Evolutionary conservation across 192 early-diverging fungal species (phyloP).

Genomic region (Backusella westeae): DNA sequence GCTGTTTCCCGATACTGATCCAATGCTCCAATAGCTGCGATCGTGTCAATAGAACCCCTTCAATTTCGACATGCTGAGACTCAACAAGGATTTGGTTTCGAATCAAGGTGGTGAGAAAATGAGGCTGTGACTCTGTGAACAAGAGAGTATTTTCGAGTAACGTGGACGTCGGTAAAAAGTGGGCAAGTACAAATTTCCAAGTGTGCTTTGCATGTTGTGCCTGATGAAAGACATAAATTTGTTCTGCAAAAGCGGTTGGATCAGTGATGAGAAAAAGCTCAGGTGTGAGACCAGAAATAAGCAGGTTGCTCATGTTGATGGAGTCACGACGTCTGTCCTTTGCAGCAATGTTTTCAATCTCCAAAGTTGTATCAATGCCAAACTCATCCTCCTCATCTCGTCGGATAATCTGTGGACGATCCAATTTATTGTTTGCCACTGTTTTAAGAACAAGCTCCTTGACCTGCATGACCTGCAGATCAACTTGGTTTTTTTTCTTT

Average conservation of each 20-base stretch:
- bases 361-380: background rate
- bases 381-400: background rate
- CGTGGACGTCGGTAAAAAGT: conserved; percentile 17
- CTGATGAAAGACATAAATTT: conserved; percentile 67
- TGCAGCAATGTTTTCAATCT: conserved; percentile 31
- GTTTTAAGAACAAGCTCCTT: conserved; percentile 9
- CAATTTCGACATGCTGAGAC: conserved; percentile 29
- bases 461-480: background rate
- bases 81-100: conserved; percentile 63
- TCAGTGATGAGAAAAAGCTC: conserved; percentile 59
- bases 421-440: conserved; percentile 4
- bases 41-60: conserved; percentile 24
- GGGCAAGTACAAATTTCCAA: background rate
- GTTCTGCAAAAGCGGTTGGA: conserved; percentile 61
- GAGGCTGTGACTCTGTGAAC: conserved; percentile 58
- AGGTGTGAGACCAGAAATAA: conserved; percentile 60
- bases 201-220: conserved; percentile 23
- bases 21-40: conserved; percentile 64
- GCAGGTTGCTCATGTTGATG: conserved; percentile 35
- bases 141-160: conserved; percentile 37
- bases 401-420: background rate
- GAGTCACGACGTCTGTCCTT: background rate
- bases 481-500: background rate
- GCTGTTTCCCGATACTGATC: conserved; percentile 59
- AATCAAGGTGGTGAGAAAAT: conserved; percentile 67